phyloP scores from a whole-genome alignment of 1,284 basidiomycete genomes.

The Ganoderma multipileum region DNA sequence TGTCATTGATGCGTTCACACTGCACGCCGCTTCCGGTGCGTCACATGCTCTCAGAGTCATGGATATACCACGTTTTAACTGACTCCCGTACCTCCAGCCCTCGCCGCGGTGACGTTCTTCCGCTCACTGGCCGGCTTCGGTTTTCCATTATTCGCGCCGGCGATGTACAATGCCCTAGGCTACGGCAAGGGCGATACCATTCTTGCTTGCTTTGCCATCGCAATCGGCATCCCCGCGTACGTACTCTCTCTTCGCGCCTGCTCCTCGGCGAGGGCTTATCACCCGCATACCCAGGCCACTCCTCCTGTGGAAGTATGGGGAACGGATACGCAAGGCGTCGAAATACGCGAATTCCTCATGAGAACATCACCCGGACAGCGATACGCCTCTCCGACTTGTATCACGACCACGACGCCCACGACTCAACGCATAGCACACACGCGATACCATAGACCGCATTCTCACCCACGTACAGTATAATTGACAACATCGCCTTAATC shows the following conservation, averaged over 20 bases:
- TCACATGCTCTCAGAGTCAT: conserved; percentile 30
- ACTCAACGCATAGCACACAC: background rate
- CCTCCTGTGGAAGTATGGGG: conserved; percentile 61
- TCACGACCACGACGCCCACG: background rate
- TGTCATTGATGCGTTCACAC: conserved; percentile 70
- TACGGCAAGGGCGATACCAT: conserved; percentile 72
- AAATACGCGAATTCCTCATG: conserved; percentile 22
- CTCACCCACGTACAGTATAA: background rate
- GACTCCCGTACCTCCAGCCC: conserved; percentile 44
- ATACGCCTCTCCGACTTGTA: background rate
- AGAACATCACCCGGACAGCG: background rate
- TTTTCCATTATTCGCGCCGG: conserved; percentile 72
- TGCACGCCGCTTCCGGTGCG: conserved; percentile 68
- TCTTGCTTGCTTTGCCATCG: conserved; percentile 60
- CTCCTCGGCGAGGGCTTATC: background rate
- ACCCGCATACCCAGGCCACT: conserved; percentile 46
- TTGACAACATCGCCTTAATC: background rate
- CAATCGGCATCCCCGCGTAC: conserved; percentile 69
- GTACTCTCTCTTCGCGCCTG: conserved; percentile 39
- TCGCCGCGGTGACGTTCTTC: conserved; percentile 63
- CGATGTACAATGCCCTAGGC: conserved; percentile 68
- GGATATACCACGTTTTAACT: conserved; percentile 19
- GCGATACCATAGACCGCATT: background rate
- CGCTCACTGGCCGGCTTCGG: conserved; percentile 69
- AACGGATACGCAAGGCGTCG: conserved; percentile 49